Evolutionary conservation across 192 early-diverging fungal species (phyloP).

Genomic region (Neocallimastix lanati): DNA sequence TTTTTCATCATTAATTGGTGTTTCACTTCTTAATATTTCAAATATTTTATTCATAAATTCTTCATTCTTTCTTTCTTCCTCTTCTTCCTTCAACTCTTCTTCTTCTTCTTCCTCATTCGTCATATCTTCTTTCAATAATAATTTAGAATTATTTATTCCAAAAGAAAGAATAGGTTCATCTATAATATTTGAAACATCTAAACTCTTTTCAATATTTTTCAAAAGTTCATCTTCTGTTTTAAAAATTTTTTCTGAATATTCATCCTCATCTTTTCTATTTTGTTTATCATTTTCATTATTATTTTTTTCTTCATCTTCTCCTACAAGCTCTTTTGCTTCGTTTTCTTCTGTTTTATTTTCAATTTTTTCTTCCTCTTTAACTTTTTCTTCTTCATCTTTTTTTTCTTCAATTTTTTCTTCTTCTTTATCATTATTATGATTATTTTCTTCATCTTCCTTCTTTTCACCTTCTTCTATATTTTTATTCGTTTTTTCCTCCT

Average conservation of each 20-base stretch:
- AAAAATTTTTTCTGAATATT: background rate
- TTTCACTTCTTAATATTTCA: conserved; percentile 26
- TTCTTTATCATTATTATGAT: background rate
- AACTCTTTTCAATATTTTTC: background rate
- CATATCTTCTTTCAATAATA: background rate
- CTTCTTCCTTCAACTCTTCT: conserved; percentile 24
- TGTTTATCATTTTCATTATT: background rate
- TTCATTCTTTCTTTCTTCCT: conserved; percentile 50
- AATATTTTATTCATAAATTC: conserved; percentile 28
- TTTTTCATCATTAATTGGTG: conserved; percentile 8
- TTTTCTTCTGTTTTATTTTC: conserved; percentile 19
- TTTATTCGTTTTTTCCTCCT: background rate
- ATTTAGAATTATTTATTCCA: background rate
- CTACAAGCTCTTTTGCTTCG: conserved; percentile 21
- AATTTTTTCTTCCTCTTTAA: background rate
- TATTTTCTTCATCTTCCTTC: background rate
- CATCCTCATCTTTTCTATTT: too few species aligned
- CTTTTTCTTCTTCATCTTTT: background rate
- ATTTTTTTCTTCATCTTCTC: background rate
- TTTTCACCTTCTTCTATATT: background rate
- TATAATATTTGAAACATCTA: background rate
- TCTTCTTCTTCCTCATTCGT: background rate
- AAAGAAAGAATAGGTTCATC: background rate
- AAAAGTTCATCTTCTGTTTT: background rate
- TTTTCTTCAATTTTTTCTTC: background rate